A percentile compares a stretch with the other conserved stretches of the same genome.
phyloP scores from a whole-genome alignment of 805 yeast genomes.

The Alloascoidea africana region DNA sequence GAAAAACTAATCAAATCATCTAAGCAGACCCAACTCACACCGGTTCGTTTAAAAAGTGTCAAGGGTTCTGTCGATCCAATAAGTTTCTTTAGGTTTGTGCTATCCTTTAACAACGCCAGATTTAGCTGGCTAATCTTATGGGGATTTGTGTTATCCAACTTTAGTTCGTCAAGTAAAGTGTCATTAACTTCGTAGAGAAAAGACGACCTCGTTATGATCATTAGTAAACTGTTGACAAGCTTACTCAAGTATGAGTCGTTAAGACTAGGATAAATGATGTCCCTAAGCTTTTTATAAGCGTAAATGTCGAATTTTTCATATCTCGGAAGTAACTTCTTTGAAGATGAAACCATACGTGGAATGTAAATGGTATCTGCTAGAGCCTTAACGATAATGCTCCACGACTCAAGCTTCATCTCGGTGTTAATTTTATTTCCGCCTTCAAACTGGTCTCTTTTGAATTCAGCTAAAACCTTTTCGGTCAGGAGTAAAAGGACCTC shows the following conservation, averaged over 20 bases:
- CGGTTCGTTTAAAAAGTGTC: not conserved
- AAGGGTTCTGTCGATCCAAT: slow-evolving; percentile 1
- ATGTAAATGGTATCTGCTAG: not conserved
- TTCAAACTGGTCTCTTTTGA: not conserved
- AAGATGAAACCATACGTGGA: not conserved
- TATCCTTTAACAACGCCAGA: not conserved
- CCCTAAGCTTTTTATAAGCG: not conserved
- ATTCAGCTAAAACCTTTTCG: not conserved
- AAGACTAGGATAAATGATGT: not conserved
- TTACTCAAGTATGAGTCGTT: not conserved
- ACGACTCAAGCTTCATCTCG: not conserved
- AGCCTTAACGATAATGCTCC: not conserved
- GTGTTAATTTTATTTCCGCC: not conserved
- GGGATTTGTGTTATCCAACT: not conserved
- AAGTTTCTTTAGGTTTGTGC: not conserved
- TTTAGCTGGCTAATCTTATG: not conserved
- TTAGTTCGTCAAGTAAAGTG: not conserved
- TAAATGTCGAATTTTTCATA: not conserved
- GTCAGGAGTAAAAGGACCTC: not conserved
- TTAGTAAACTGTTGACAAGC: not conserved
- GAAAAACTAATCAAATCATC: not conserved
- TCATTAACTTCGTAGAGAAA: not conserved
- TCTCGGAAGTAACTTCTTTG: not conserved
- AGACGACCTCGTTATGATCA: not conserved
- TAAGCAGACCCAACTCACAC: not conserved